Evolutionary conservation across 495 filamentous ascomycete genomes (phyloP), one percentile per base, ranked within the genome.

Genomic region (Podospora comata): DNA sequence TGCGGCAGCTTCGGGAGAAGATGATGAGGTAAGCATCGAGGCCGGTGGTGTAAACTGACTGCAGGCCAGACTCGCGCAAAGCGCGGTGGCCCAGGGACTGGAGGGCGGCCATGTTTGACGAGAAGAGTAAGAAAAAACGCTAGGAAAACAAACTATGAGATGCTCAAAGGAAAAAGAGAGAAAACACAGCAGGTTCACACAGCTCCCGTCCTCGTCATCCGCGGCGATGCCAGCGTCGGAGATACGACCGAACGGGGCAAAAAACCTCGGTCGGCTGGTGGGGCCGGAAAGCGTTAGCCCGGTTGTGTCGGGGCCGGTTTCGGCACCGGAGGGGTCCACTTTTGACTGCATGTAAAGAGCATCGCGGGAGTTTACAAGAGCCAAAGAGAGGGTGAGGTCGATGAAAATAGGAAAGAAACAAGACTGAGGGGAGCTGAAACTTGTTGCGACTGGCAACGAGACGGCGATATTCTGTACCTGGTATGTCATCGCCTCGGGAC

Each of bases 11-110:
- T 2, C 93, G 89, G 67, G 90, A 85, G 60, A 91, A 77, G 75
- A 90, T 89, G 68, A 96, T 86, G 3, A 95, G 81, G 73, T 90
- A 88, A 57, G 89, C 87, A 75, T 96, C 90, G 16, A 69, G 75
- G 23, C 83, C 80, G 28, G 84, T 81, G 26, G 78, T 66, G 64
- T 82, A 73, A 53, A 90, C 73, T 18, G 87, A 83, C 34, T 73
- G 76, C 39, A 91, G 74, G 39, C 80, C 81, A 1, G 81, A 81
- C 68, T 80, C 80, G 54, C 72, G 77, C 68, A 68, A 67, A 61
- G 64, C 20, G 27, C 30, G 11, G 4, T 16, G 32, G 30, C 34
- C 28, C 15, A 69, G 34, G n/a, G 20, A 15, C n/a, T 27, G 55
- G 20, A 34, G 23, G 28, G 53, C 20, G 5, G 32, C 23, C 13